phyloP scores from a whole-genome alignment of 768 basidiomycete genomes.

The Glaciozyma martinii region DNA sequence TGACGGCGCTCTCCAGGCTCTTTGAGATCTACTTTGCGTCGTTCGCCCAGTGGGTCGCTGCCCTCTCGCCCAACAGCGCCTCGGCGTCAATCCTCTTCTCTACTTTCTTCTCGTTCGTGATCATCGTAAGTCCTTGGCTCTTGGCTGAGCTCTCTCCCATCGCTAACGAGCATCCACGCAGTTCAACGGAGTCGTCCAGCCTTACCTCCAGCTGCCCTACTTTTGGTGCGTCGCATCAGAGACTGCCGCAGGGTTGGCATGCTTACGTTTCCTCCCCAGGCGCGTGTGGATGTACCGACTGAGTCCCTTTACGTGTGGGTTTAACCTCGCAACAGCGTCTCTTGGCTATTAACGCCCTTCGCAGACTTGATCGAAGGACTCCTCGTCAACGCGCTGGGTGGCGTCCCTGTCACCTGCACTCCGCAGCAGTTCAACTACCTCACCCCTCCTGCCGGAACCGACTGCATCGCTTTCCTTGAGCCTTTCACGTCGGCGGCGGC shows the following conservation, averaged over 20 bases:
- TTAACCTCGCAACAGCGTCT: conserved; percentile 18
- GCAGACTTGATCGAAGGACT: conserved; percentile 50
- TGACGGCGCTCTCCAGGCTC: conserved; percentile 43
- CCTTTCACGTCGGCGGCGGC: conserved; percentile 13
- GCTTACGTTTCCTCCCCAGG: too few species aligned
- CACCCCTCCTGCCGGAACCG: conserved; percentile 30
- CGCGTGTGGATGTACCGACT: not conserved
- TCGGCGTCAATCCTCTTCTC: conserved; percentile 48
- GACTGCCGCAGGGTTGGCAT: too few species aligned
- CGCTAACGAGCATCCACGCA: too few species aligned
- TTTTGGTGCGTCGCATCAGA: conserved; percentile 54
- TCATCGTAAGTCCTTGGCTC: conserved; percentile 38
- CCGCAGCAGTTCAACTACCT: conserved; percentile 19
- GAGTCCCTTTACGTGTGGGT: conserved; percentile 15
- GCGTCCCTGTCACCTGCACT: conserved; percentile 22
- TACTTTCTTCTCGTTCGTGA: conserved; percentile 28
- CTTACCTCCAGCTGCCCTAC: conserved; percentile 49
- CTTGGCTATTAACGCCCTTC: conserved; percentile 40
- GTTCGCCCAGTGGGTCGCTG: conserved; percentile 53
- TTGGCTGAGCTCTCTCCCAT: too few species aligned
- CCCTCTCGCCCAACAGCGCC: conserved; percentile 55
- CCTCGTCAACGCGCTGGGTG: conserved; percentile 29
- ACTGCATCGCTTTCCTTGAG: conserved; percentile 27
- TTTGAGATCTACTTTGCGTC: conserved; percentile 58
- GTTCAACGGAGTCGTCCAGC: conserved; percentile 63